These are phyloP conservation scores for Truncatella angustata DNA, from an alignment of 2,329 filamentous ascomycete species.

Conservation along the genomic window DNA sequence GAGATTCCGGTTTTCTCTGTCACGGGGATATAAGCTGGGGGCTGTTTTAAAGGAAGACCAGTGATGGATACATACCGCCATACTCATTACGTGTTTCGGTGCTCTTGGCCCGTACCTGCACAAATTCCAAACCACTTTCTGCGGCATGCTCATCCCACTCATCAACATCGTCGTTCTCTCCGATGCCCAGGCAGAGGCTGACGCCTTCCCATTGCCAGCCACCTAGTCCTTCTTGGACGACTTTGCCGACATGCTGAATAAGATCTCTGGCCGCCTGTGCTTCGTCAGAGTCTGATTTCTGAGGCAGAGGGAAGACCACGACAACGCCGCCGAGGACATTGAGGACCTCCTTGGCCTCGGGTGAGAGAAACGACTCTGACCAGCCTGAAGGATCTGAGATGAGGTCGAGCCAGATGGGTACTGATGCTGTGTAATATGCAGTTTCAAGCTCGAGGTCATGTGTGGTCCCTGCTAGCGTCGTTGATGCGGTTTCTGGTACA, in stretches of 20 bases:
- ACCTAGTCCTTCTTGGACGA: conserved; percentile 56
- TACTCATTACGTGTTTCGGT: conserved; percentile 52
- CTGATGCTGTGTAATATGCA: conserved; percentile 57
- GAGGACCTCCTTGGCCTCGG: conserved; percentile 63
- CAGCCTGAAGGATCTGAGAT: conserved; percentile 51
- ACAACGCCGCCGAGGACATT: conserved; percentile 60
- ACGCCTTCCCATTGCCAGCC: conserved; percentile 66
- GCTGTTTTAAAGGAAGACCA: neutral
- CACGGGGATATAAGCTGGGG: neutral
- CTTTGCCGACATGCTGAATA: conserved; percentile 50
- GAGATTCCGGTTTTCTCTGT: conserved; percentile 59
- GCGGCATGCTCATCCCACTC: conserved; percentile 62
- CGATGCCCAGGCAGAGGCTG: conserved; percentile 56
- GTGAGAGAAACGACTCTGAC: conserved; percentile 56
- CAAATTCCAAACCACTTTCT: conserved; percentile 60
- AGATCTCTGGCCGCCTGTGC: conserved; percentile 35
- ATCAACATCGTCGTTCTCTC: conserved; percentile 43
- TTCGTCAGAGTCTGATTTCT: conserved; percentile 18
- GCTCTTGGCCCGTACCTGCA: conserved; percentile 46
- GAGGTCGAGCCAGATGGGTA: conserved; percentile 69
- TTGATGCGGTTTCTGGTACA: conserved; percentile 34
- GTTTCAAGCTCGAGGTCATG: conserved; percentile 56
- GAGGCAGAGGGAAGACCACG: conserved; percentile 47
- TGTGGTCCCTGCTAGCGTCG: conserved; percentile 56
- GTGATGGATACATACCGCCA: conserved; percentile 44